A percentile compares a stretch with the other conserved stretches of the same genome.
Conservation (phyloP, 2,329 filamentous ascomycete genomes). For the Geoglossum cookeanum region DNA sequence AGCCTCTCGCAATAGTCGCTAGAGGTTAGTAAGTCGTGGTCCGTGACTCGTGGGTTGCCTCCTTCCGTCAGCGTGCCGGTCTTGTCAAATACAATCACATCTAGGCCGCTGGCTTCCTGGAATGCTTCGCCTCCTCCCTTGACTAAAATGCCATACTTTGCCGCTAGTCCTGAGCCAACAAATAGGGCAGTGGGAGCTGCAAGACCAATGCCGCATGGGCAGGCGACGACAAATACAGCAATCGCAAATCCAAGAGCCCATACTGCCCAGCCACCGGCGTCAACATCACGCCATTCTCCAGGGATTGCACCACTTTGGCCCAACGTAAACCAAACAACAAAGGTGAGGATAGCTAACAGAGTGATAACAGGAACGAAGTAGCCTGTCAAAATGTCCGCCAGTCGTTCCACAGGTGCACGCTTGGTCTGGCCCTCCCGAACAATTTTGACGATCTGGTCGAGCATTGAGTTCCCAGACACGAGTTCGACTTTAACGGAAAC, state of each 20-base stretch:
- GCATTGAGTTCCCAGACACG: conserved; percentile 26
- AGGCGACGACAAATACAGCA: conserved; percentile 71
- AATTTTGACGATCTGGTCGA: conserved; percentile 29
- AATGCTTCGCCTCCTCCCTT: conserved; percentile 76
- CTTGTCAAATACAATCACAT: conserved; percentile 75
- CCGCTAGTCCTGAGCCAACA: conserved; percentile 62
- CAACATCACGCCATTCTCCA: conserved; percentile 31
- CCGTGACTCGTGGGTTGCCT: conserved; percentile 50
- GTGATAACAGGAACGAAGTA: conserved; percentile 38
- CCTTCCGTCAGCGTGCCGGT: conserved; percentile 63
- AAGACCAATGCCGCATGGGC: conserved; percentile 65
- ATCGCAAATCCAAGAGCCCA: conserved; percentile 73
- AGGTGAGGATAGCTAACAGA: conserved; percentile 48
- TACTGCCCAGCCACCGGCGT: conserved; percentile 44
- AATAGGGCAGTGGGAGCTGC: conserved; percentile 75
- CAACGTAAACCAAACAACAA: conserved; percentile 50
- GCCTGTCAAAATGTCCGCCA: conserved; percentile 27
- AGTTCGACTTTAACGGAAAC: conserved; percentile 23
- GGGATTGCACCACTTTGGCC: conserved; percentile 41
- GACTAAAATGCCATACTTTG: conserved; percentile 60
- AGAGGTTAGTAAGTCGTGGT: conserved; percentile 21
- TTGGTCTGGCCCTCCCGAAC: conserved; percentile 29
- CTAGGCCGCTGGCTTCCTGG: conserved; percentile 60
- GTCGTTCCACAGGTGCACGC: conserved; percentile 28
- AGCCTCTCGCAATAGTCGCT: conserved; percentile 15